These are phyloP conservation scores for Alnus rubra DNA, from an alignment of 306 rosid genomes.

Conservation along the genomic window DNA sequence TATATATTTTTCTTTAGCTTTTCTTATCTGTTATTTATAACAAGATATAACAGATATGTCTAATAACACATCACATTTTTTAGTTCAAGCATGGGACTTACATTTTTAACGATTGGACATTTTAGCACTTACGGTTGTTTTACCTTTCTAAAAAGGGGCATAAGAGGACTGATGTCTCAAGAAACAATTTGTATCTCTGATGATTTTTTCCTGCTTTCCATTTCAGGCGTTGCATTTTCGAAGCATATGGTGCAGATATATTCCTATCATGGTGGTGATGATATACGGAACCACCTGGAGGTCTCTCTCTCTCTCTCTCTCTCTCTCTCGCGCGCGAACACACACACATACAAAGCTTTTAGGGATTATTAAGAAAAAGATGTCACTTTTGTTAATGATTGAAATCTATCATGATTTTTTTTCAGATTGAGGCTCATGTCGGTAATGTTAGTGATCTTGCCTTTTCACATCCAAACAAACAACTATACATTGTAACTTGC, in stretches of 20 bases:
- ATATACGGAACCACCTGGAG: constrained; percentile 85
- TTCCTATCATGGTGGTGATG: constrained; percentile 83
- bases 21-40: no score
- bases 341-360: not conserved
- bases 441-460: constrained; percentile 98
- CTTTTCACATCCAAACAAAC: constrained; percentile 92
- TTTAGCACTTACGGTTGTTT: not conserved
- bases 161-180: not conserved
- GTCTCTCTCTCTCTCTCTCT: constrained; percentile 41
- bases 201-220: constrained; percentile 9
- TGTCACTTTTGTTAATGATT: not conserved
- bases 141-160: not conserved
- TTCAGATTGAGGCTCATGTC: constrained; percentile 91
- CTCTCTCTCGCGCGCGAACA: no score
- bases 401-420: not conserved
- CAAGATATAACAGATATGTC: not conserved
- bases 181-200: not conserved
- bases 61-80: not conserved
- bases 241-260: constrained; percentile 89
- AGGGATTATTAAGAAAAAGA: not conserved
- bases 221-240: constrained; percentile 95
- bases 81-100: no score
- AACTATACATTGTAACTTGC: constrained; percentile 81
- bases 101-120: not conserved
- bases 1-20: no score